These are phyloP conservation scores for Phytopythium montanum DNA, from an alignment of 352 stramenopile genomes.

Conservation along the genomic window DNA sequence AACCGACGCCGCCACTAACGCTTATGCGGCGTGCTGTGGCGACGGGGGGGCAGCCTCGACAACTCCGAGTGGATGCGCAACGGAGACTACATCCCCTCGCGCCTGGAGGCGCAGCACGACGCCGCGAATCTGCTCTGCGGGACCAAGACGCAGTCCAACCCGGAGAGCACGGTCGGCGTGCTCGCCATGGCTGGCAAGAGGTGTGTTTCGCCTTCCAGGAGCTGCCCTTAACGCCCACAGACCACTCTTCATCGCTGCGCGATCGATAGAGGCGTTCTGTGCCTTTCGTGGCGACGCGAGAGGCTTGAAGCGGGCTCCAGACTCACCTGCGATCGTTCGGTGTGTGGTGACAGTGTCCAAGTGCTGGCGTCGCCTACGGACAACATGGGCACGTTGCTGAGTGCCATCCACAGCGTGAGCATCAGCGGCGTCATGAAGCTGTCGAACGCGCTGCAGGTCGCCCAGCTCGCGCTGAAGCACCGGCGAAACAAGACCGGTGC, in stretches of 20 bases:
- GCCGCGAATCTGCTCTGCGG: slow-evolving; percentile 97
- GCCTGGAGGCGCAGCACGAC: slow-evolving; percentile 97
- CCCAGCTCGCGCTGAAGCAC: slow-evolving; percentile 97
- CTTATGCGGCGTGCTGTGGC: neutral
- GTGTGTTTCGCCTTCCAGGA: slow-evolving; percentile 14
- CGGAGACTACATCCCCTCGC: slow-evolving; percentile 98
- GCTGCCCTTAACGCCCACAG: neutral
- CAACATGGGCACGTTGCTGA: slow-evolving; percentile 97
- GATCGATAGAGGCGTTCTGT: neutral
- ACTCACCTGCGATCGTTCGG: neutral
- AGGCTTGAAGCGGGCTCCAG: neutral
- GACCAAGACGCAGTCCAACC: slow-evolving; percentile 97
- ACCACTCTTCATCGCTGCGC: neutral
- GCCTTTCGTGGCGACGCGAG: neutral
- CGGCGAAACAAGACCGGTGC: slow-evolving; percentile 97
- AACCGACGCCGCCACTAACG: neutral
- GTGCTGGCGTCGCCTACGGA: slow-evolving; percentile 96
- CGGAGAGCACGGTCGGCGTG: slow-evolving; percentile 98
- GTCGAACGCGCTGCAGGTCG: slow-evolving; percentile 95
- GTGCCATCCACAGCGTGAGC: slow-evolving; percentile 90
- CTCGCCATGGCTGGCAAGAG: slow-evolving; percentile 93
- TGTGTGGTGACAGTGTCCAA: slow-evolving; percentile 66
- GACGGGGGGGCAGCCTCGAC: slow-evolving; percentile 71
- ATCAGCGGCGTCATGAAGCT: slow-evolving; percentile 92
- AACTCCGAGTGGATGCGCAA: slow-evolving; percentile 99